Percentiles rank a stretch among this genome's conserved stretches.
Evolutionary conservation across 73 alveolate genomes (phyloP).

Genomic region (Urostyla sp.): DNA sequence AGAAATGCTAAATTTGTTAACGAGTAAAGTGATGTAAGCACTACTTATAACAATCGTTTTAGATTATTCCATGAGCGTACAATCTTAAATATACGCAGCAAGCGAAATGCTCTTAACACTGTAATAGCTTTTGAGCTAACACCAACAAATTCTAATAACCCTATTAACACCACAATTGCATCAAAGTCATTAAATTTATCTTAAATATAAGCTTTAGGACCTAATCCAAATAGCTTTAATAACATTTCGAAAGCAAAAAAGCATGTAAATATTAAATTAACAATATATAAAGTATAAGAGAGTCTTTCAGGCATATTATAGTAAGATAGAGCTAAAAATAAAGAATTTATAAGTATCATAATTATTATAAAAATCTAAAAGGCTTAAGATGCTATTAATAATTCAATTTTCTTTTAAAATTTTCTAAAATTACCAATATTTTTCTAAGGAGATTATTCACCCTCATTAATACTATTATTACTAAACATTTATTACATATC

Average conservation of each 20-base stretch:
- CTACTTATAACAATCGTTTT: slow-evolving; percentile 43
- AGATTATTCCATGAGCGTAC: slow-evolving; percentile 66
- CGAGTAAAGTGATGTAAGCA: slow-evolving; percentile 29
- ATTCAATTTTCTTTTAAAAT: not conserved
- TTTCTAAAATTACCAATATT: too few species aligned
- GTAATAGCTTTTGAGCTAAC: slow-evolving; percentile 54
- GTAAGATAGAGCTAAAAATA: slow-evolving; percentile 59
- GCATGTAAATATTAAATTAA: slow-evolving; percentile 45
- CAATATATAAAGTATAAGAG: not conserved
- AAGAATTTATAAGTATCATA: slow-evolving; percentile 62
- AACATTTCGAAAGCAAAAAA: slow-evolving; percentile 58
- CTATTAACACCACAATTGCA: slow-evolving; percentile 37
- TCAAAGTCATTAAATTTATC: slow-evolving; percentile 63
- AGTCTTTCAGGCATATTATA: slow-evolving; percentile 52
- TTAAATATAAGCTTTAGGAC: slow-evolving; percentile 14
- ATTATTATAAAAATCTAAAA: slow-evolving; percentile 27
- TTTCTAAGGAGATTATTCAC: too few species aligned
- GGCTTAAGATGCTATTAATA: slow-evolving; percentile 12
- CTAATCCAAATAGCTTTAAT: slow-evolving; percentile 41
- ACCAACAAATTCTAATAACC: slow-evolving; percentile 26
- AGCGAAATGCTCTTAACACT: slow-evolving; percentile 76
- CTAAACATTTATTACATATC: too few species aligned
- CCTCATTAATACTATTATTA: too few species aligned
- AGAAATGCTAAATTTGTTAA: slow-evolving; percentile 61
- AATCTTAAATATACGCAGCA: slow-evolving; percentile 64